Evolutionary conservation across 2,329 filamentous ascomycete species (phyloP).

Genomic region (Beauveria medogensis): DNA sequence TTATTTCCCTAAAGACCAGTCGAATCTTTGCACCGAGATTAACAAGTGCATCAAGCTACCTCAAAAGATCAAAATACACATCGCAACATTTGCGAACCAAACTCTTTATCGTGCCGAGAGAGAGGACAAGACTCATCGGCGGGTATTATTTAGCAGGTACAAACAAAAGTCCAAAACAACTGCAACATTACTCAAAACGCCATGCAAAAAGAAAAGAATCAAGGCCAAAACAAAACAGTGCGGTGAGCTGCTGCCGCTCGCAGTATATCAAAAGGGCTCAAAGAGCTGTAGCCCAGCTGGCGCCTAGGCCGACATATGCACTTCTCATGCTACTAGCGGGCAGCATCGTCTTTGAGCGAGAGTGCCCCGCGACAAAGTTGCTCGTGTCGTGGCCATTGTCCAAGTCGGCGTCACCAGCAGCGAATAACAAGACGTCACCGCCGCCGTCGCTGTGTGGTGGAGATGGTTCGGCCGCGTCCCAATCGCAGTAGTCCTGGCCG

Average conservation of each 20-base stretch:
- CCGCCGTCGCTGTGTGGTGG: constrained; percentile 23
- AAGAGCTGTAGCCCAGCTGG: constrained; percentile 10
- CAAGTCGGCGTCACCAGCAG: constrained; percentile 7
- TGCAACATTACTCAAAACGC: not conserved
- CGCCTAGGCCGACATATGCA: not conserved
- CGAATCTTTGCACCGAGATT: no score
- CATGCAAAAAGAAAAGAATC: not conserved
- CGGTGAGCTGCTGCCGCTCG: no score
- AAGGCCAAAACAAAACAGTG: not conserved
- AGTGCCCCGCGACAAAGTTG: constrained; percentile 23
- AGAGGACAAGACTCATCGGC: not conserved
- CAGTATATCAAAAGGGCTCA: not conserved
- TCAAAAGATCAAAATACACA: not conserved
- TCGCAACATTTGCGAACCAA: not conserved
- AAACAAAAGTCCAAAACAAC: not conserved
- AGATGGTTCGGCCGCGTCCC: constrained; percentile 20
- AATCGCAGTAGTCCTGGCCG: constrained; percentile 24
- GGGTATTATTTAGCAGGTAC: constrained; percentile 6
- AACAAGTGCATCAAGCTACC: not conserved
- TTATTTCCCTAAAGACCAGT: no score
- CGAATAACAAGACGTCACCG: constrained; percentile 13
- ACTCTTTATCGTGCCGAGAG: not conserved
- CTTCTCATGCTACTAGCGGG: not conserved
- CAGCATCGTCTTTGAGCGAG: constrained; percentile 26
- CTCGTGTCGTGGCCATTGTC: constrained; percentile 7